Conservation (phyloP, 768 basidiomycete genomes). For the Fibroporia radiculosa region DNA sequence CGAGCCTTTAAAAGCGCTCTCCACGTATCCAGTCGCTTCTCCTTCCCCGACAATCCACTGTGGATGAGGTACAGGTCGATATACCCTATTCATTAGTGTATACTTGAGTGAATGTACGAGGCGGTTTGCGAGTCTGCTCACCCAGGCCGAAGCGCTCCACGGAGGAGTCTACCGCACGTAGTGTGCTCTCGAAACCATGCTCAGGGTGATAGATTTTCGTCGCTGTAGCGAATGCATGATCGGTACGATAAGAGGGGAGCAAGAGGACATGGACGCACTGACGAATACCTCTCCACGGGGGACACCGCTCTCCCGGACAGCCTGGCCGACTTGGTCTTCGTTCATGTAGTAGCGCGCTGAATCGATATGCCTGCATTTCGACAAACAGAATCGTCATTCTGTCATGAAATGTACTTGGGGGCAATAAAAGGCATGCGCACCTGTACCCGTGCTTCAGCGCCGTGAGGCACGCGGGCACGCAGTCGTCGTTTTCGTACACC, state of each 20-base stretch:
- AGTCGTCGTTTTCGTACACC: conserved; percentile 60
- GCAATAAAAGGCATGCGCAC: conserved; percentile 20
- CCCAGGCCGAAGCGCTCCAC: conserved; percentile 51
- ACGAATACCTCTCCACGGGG: conserved; percentile 62
- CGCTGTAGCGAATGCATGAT: conserved; percentile 31
- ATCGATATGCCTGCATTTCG: conserved; percentile 51
- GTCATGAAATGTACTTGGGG: background rate
- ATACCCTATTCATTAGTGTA: conserved; percentile 24
- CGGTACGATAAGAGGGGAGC: background rate
- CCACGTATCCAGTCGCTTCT: conserved; percentile 32
- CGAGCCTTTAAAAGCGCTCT: conserved; percentile 29
- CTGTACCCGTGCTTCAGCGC: conserved; percentile 59
- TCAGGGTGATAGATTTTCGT: conserved; percentile 53
- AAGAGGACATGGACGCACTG: conserved; percentile 32
- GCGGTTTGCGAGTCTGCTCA: conserved; percentile 21
- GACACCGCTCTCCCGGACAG: conserved; percentile 65
- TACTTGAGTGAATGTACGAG: conserved; percentile 1
- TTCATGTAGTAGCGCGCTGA: conserved; percentile 44
- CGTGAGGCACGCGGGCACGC: conserved; percentile 44
- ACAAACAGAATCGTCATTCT: background rate
- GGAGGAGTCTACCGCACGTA: conserved; percentile 53
- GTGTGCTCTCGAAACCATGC: conserved; percentile 63
- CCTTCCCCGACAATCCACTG: conserved; percentile 30
- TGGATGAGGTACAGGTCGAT: conserved; percentile 45
- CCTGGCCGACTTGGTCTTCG: conserved; percentile 73